These are phyloP conservation scores for Fistulinella staudtii DNA, from an alignment of 1,284 basidiomycete species.

Conservation along the genomic window DNA sequence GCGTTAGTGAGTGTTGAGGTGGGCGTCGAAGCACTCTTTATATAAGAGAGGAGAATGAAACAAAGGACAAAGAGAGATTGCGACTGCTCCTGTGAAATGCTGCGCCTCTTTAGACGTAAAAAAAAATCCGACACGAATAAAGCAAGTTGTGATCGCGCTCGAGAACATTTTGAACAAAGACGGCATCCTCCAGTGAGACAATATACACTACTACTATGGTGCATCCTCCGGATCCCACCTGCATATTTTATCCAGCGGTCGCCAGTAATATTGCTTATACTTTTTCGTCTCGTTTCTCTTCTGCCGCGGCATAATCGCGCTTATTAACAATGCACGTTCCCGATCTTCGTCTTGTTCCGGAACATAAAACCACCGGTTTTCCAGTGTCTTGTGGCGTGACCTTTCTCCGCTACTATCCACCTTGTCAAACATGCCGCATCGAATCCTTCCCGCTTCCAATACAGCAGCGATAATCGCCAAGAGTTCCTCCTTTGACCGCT, in stretches of 20 bases:
- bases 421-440: conserved; percentile 64
- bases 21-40: not conserved
- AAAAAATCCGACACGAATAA: too few species aligned
- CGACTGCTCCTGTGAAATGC: conserved; percentile 13
- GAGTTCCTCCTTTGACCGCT: conserved; percentile 47
- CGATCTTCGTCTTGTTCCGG: conserved; percentile 65
- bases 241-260: conserved; percentile 59
- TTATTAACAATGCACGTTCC: conserved; percentile 61
- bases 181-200: too few species aligned
- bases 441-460: conserved; percentile 46
- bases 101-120: not conserved
- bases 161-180: too few species aligned
- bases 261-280: conserved; percentile 79
- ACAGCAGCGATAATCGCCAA: conserved; percentile 45
- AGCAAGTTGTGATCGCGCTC: too few species aligned
- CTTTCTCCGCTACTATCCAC: conserved; percentile 61
- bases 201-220: conserved; percentile 18
- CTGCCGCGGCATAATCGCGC: conserved; percentile 68
- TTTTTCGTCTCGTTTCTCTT: conserved; percentile 73
- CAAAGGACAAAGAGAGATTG: not conserved
- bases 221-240: conserved; percentile 63
- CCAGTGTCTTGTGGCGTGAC: conserved; percentile 44
- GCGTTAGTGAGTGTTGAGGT: too few species aligned
- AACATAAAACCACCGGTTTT: conserved; percentile 74
- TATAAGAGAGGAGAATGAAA: not conserved